phyloP scores from a whole-genome alignment of 768 basidiomycete species.

The Boletus barrowsii region DNA sequence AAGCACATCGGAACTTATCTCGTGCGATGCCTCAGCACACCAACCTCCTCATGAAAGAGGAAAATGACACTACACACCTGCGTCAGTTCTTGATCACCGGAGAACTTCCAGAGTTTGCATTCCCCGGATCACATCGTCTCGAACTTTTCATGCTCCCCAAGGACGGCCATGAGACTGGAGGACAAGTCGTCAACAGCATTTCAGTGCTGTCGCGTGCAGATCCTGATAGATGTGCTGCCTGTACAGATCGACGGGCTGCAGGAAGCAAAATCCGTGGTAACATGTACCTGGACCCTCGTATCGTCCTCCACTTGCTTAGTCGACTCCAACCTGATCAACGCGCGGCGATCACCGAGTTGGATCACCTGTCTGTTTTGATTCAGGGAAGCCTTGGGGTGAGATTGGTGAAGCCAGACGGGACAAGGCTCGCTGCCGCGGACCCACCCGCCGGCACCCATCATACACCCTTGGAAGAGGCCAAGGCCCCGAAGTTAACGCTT shows the following conservation, averaged over 20 bases:
- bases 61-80: background rate
- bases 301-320: constrained; percentile 11
- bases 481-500: constrained; percentile 11
- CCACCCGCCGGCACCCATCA: background rate
- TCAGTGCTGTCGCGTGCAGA: constrained; percentile 10
- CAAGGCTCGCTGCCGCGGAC: constrained; percentile 2
- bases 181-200: constrained; percentile 12
- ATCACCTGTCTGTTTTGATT: background rate
- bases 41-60: constrained; percentile 5
- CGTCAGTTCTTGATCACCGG: constrained; percentile 9
- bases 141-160: constrained; percentile 8
- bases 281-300: constrained; percentile 13
- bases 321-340: background rate
- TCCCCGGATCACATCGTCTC: constrained; percentile 17
- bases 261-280: constrained; percentile 13
- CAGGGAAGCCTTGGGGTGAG: constrained; percentile 10
- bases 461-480: background rate
- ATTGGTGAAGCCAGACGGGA: constrained; percentile 15
- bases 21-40: background rate
- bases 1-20: background rate
- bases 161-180: too few relatives aligned
- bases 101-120: constrained; percentile 17
- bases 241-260: too few relatives aligned
- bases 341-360: constrained; percentile 2
- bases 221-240: constrained; percentile 2